phyloP scores from a whole-genome alignment of 75 land plant genomes.

The Isoetes taiwanensis region DNA sequence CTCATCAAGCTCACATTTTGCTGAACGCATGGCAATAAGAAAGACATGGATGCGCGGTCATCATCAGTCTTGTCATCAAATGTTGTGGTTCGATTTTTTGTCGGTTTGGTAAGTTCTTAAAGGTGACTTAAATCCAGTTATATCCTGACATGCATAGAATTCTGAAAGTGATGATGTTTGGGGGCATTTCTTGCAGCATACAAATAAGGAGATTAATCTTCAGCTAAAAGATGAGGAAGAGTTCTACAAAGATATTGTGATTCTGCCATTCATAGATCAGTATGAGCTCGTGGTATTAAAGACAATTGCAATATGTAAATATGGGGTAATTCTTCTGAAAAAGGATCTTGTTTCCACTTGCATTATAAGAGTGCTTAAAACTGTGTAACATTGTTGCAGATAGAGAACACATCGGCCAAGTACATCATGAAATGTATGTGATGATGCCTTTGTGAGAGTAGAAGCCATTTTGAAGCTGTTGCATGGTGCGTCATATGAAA shows the following conservation, averaged over 20 bases:
- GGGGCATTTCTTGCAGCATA: not conserved
- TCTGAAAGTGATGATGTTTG: too few relatives aligned
- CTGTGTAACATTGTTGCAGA: too few relatives aligned
- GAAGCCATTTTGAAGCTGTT: not conserved
- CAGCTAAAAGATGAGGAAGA: not conserved
- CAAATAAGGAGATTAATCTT: not conserved
- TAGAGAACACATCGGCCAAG: not conserved
- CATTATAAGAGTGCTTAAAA: not conserved
- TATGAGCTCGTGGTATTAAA: slow-evolving; percentile 2
- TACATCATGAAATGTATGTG: slow-evolving; percentile 4
- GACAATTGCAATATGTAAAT: not conserved
- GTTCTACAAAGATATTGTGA: not conserved
- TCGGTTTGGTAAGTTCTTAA: not conserved
- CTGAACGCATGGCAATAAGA: not conserved
- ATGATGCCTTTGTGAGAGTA: not conserved
- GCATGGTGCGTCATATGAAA: not conserved
- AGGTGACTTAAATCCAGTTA: too few relatives aligned
- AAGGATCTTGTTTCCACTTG: not conserved
- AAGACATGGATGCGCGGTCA: slow-evolving; percentile 1
- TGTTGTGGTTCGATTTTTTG: not conserved
- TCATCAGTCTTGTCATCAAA: not conserved
- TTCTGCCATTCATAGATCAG: not conserved
- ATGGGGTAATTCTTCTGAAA: not conserved
- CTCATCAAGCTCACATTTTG: slow-evolving; percentile 7
- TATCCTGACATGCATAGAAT: too few relatives aligned